phyloP scores from a whole-genome alignment of 202 grass and related monocot species.

The Zizania palustris region DNA sequence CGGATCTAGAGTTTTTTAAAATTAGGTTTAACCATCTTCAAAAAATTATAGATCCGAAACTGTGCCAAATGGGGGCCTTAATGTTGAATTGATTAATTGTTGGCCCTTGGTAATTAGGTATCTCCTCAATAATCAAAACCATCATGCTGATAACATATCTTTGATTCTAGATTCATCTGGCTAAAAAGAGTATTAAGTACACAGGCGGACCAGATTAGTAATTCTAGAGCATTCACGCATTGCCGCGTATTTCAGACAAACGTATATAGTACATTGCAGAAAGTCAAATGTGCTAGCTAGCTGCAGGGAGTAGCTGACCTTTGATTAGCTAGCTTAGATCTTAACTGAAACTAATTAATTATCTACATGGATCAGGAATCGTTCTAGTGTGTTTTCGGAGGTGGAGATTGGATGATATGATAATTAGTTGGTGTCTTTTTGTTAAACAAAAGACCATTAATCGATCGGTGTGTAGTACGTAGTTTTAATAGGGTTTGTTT shows the following conservation, averaged over 20 bases:
- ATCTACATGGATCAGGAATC: background rate
- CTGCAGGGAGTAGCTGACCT: background rate
- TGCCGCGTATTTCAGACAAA: constrained; percentile 1
- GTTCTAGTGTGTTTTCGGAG: too few species aligned
- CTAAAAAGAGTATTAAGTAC: background rate
- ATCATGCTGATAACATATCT: background rate
- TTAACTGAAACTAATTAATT: background rate
- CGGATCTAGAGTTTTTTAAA: too few species aligned
- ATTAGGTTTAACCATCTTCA: too few species aligned
- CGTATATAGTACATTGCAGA: background rate
- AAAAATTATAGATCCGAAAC: too few species aligned
- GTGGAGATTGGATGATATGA: too few species aligned
- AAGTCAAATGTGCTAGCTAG: background rate
- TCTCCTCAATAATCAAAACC: background rate
- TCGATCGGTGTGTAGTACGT: too few species aligned
- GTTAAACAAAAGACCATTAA: too few species aligned
- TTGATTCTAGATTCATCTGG: background rate
- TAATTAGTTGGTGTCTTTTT: too few species aligned
- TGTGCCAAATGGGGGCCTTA: too few species aligned
- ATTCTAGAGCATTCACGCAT: constrained; percentile 9
- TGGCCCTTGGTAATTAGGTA: background rate
- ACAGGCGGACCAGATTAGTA: background rate
- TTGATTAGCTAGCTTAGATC: background rate
- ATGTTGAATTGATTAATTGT: background rate
- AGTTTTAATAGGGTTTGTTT: too few species aligned